A percentile compares a stretch with the other conserved stretches of the same genome.
Evolutionary conservation across 768 basidiomycete species (phyloP).

Genomic region (Leccinum rimulosum): DNA sequence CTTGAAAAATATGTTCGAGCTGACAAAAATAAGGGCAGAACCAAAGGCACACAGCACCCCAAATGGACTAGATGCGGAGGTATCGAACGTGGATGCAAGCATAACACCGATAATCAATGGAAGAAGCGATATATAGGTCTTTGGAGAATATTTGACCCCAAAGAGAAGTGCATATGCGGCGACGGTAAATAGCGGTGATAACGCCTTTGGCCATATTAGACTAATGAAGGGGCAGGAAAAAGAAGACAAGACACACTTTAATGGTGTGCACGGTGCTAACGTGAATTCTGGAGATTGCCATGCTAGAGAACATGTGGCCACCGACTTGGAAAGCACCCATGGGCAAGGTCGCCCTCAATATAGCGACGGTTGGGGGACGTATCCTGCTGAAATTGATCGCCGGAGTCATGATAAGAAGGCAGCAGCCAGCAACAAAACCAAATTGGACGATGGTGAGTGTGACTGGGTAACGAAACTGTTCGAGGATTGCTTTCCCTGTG

Average conservation of each 20-base stretch:
- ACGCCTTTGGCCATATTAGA: slow-evolving; percentile 53
- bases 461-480: slow-evolving; percentile 89
- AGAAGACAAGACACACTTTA: slow-evolving; percentile 59
- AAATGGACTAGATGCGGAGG: slow-evolving; percentile 79
- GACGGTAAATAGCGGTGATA: slow-evolving; percentile 97
- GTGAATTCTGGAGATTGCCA: slow-evolving; percentile 94
- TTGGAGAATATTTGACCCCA: slow-evolving; percentile 86
- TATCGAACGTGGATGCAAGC: slow-evolving; percentile 93
- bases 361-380: slow-evolving; percentile 66
- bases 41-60: slow-evolving; percentile 97
- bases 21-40: slow-evolving; percentile 94
- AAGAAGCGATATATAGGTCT: slow-evolving; percentile 91
- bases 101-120: slow-evolving; percentile 96
- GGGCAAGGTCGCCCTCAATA: slow-evolving; percentile 77
- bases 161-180: slow-evolving; percentile 93
- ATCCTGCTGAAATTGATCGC: slow-evolving; percentile 62
- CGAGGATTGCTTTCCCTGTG: slow-evolving; percentile 94
- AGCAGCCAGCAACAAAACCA: slow-evolving; percentile 88
- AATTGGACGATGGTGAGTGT: slow-evolving; percentile 98
- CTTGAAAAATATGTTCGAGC: slow-evolving; percentile 99
- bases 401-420: slow-evolving; percentile 81
- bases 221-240: not conserved
- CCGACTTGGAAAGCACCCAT: slow-evolving; percentile 99
- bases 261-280: slow-evolving; percentile 99
- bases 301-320: slow-evolving; percentile 96